Percentiles rank a stretch among this genome's conserved stretches.
Evolutionary conservation across 805 yeast species (phyloP).

Genomic region (Grigorovia transvaalensis): DNA sequence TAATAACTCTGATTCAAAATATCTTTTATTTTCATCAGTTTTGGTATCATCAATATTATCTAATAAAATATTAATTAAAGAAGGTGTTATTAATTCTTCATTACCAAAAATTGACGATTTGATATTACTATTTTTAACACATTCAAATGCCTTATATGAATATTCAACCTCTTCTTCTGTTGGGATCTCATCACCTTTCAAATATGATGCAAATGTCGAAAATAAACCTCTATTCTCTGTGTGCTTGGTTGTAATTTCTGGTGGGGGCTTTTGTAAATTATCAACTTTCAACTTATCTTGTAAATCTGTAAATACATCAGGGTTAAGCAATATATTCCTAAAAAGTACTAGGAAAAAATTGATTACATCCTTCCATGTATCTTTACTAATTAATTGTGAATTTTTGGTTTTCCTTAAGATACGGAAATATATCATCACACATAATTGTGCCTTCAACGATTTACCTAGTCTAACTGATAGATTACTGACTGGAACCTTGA

Average conservation of each 20-base stretch:
- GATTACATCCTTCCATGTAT: constrained; percentile 53
- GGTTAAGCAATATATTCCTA: constrained; percentile 61
- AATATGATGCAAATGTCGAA: constrained; percentile 82
- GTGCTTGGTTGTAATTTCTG: constrained; percentile 54
- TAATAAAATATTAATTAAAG: constrained; percentile 28
- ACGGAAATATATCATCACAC: constrained; percentile 77
- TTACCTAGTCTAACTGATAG: constrained; percentile 76
- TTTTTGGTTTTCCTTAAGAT: constrained; percentile 51
- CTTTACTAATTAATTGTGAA: constrained; percentile 27
- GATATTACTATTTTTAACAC: constrained; percentile 62
- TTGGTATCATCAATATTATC: constrained; percentile 29
- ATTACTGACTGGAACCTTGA: constrained; percentile 63
- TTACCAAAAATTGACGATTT: constrained; percentile 44
- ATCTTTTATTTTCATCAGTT: constrained; percentile 27
- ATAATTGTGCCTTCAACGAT: constrained; percentile 84
- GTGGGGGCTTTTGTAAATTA: constrained; percentile 49
- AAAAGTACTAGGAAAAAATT: constrained; percentile 53
- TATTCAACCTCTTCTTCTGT: constrained; percentile 85
- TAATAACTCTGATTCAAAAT: constrained; percentile 37
- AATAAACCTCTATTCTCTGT: constrained; percentile 71
- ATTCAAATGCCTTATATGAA: constrained; percentile 72
- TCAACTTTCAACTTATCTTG: constrained; percentile 47
- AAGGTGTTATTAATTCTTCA: constrained; percentile 23
- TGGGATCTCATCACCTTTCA: constrained; percentile 94
- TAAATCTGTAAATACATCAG: constrained; percentile 53